Conservation (phyloP, 495 filamentous ascomycete genomes). For the Neurospora cerealis region DNA sequence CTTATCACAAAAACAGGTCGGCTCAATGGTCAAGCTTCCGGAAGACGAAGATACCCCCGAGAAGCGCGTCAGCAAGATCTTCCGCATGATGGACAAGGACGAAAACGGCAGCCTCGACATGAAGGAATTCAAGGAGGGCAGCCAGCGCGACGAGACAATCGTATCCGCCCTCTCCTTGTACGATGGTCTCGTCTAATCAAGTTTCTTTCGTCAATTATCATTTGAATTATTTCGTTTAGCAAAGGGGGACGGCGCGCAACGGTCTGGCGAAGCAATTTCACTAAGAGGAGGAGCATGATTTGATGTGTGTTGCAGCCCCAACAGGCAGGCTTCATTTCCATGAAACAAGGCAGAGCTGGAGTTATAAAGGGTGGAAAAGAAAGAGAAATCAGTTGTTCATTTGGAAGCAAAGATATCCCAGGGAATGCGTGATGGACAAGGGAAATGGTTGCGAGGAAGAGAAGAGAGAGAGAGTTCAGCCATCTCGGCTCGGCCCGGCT, state of each 20-base stretch:
- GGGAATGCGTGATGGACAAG: background rate
- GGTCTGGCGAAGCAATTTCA: background rate
- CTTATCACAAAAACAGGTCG: conserved; percentile 50
- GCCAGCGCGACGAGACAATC: conserved; percentile 98
- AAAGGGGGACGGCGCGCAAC: background rate
- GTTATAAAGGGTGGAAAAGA: background rate
- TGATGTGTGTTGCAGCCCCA: background rate
- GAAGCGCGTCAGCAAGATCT: conserved; percentile 96
- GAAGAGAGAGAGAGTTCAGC: background rate
- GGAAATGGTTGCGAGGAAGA: background rate
- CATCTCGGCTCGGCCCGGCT: background rate
- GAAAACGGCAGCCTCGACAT: conserved; percentile 90
- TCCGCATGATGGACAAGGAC: conserved; percentile 99
- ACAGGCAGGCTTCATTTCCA: background rate
- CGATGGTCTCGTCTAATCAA: conserved; percentile 75
- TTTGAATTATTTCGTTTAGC: background rate
- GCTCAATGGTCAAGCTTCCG: conserved; percentile 97
- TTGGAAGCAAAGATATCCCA: background rate
- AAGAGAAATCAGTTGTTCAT: background rate
- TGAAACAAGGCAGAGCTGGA: background rate
- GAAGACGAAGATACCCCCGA: conserved; percentile 98
- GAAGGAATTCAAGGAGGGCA: conserved; percentile 97
- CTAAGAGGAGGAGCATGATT: background rate
- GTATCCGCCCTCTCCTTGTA: conserved; percentile 94
- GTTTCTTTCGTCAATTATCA: background rate